Conservation (phyloP, 1,284 basidiomycete genomes). For the Ganoderma lingzhi region DNA sequence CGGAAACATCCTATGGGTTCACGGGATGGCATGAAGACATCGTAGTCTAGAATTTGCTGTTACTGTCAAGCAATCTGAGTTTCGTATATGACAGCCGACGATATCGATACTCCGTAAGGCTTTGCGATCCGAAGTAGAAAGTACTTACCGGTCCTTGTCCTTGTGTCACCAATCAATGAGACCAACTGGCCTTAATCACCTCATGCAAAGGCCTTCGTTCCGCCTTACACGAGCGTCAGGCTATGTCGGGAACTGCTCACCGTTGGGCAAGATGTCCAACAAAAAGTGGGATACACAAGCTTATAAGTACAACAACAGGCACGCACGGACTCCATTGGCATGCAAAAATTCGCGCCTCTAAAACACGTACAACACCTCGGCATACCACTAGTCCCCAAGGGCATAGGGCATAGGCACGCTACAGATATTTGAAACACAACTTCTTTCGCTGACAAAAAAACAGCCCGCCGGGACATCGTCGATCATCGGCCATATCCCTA, state of each 20-base stretch:
- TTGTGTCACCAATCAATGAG: no score
- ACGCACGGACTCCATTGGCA: background rate
- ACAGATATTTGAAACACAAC: background rate
- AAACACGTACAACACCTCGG: background rate
- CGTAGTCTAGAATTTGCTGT: no score
- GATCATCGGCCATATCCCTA: constrained; percentile 33
- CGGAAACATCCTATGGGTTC: no score
- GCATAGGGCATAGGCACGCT: background rate
- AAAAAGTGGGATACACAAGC: background rate
- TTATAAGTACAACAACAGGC: background rate
- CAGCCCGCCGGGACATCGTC: background rate
- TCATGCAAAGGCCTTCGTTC: no score
- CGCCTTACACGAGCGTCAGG: background rate
- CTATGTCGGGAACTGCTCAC: background rate
- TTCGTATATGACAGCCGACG: no score
- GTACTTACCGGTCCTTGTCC: no score
- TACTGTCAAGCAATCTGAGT: no score
- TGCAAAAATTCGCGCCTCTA: no score
- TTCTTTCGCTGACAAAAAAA: background rate
- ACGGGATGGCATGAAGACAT: no score
- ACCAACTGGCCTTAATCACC: no score
- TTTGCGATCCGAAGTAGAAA: no score
- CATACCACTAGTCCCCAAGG: background rate
- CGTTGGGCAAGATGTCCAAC: background rate
- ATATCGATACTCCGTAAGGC: no score